Evolutionary conservation across 2,329 filamentous ascomycete species (phyloP).

Genomic region (Aspergillus pseudonomiae): DNA sequence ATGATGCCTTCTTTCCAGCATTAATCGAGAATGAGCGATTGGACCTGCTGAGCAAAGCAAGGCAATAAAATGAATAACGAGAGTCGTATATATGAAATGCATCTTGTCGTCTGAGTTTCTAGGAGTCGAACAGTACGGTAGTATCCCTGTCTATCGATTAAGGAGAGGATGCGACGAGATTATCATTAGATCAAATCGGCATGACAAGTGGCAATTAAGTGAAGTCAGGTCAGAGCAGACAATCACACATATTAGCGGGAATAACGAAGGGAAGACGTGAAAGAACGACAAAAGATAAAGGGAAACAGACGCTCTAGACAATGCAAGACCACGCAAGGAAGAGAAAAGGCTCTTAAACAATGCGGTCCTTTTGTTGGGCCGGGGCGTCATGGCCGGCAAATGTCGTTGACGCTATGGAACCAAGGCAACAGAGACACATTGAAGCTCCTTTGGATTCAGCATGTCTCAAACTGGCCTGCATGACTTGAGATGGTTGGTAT

Average conservation of each 20-base stretch:
- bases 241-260: neutral
- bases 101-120: neutral
- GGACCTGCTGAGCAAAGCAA: conserved; percentile 25
- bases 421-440: neutral
- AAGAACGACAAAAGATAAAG: neutral
- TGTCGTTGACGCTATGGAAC: neutral
- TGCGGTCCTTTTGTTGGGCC: neutral
- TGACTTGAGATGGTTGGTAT: conserved; percentile 13
- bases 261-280: conserved; percentile 5
- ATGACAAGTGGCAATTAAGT: neutral
- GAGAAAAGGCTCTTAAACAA: conserved; percentile 3
- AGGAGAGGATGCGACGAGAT: conserved; percentile 10
- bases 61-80: conserved; percentile 14
- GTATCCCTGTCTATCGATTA: neutral
- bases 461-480: neutral
- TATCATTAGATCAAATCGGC: neutral
- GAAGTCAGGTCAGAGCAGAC: conserved; percentile 2
- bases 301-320: neutral
- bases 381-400: neutral
- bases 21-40: conserved; percentile 25
- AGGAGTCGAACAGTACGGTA: neutral
- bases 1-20: conserved; percentile 5
- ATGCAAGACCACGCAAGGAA: neutral
- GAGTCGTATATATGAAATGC: conserved; percentile 4
- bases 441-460: neutral